These are phyloP conservation scores for Lyophyllum semitale DNA, from an alignment of 768 basidiomycete genomes.

Conservation along the genomic window DNA sequence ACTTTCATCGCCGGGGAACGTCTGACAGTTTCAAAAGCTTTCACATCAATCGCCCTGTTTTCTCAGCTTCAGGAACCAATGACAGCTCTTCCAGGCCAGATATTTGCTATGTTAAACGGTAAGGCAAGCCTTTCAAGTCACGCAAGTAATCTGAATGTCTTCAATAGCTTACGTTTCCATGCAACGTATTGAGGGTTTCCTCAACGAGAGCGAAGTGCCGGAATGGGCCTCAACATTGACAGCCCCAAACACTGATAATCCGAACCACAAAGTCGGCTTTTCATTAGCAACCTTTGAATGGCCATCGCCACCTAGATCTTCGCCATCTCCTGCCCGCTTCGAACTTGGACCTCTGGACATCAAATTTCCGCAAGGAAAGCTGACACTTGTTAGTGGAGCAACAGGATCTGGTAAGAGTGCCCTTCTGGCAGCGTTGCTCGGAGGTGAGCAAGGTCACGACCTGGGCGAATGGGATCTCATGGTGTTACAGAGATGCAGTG, in stretches of 20 bases:
- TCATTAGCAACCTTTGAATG: constrained; percentile 57
- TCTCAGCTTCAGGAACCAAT: constrained; percentile 69
- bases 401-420: constrained; percentile 75
- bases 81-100: constrained; percentile 61
- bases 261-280: constrained; percentile 48
- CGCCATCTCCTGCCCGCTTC: constrained; percentile 41
- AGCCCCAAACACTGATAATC: constrained; percentile 15
- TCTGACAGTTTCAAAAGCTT: constrained; percentile 78
- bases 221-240: constrained; percentile 75
- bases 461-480: neutral
- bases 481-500: constrained; percentile 56
- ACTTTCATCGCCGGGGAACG: constrained; percentile 64
- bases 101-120: constrained; percentile 69
- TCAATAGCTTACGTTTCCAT: constrained; percentile 70
- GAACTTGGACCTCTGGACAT: constrained; percentile 59
- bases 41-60: constrained; percentile 80
- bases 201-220: constrained; percentile 75
- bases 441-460: constrained; percentile 43
- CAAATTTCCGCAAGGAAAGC: constrained; percentile 54
- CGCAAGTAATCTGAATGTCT: constrained; percentile 10
- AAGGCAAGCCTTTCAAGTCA: constrained; percentile 9
- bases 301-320: constrained; percentile 38
- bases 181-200: constrained; percentile 76
- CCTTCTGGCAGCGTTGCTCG: constrained; percentile 61
- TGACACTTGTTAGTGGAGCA: constrained; percentile 64